These are phyloP conservation scores for Fusarium gaditjirri DNA, from an alignment of 2,329 filamentous ascomycete species.

Conservation along the genomic window DNA sequence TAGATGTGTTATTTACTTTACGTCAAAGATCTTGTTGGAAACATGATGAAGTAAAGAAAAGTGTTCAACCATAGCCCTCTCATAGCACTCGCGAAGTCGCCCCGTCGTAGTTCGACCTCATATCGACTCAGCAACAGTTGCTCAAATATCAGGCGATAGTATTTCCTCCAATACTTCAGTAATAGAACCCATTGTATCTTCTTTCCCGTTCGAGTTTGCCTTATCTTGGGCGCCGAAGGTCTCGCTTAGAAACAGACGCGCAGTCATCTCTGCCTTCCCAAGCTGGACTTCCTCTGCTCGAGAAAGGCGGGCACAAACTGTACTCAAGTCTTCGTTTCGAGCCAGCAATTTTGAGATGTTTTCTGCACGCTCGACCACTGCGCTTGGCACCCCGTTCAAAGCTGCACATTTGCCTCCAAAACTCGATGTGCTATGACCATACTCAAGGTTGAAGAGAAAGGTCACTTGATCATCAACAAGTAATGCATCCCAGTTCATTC, in stretches of 20 bases:
- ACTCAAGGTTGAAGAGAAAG: constrained; percentile 76
- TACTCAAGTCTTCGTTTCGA: constrained; percentile 79
- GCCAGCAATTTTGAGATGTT: constrained; percentile 75
- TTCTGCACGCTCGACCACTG: constrained; percentile 80
- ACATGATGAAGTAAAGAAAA: background rate
- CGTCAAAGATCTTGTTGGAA: background rate
- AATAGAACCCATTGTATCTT: background rate
- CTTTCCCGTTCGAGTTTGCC: background rate
- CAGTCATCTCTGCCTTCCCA: constrained; percentile 71
- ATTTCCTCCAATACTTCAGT: constrained; percentile 33
- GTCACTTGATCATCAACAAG: constrained; percentile 71
- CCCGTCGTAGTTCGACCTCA: background rate
- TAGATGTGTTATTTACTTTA: too few species aligned
- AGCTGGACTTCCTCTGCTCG: constrained; percentile 72
- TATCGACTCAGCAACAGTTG: background rate
- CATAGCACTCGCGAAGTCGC: background rate
- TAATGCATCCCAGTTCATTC: constrained; percentile 63
- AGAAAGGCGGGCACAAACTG: constrained; percentile 75
- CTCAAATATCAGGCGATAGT: constrained; percentile 9
- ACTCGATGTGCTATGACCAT: constrained; percentile 79
- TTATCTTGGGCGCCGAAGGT: constrained; percentile 24
- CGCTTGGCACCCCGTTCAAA: constrained; percentile 81
- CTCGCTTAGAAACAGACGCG: constrained; percentile 65
- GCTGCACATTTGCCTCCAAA: constrained; percentile 88
- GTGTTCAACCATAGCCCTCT: background rate